phyloP scores from a whole-genome alignment of 2,329 filamentous ascomycete species.

The Hypoxylon sp. region DNA sequence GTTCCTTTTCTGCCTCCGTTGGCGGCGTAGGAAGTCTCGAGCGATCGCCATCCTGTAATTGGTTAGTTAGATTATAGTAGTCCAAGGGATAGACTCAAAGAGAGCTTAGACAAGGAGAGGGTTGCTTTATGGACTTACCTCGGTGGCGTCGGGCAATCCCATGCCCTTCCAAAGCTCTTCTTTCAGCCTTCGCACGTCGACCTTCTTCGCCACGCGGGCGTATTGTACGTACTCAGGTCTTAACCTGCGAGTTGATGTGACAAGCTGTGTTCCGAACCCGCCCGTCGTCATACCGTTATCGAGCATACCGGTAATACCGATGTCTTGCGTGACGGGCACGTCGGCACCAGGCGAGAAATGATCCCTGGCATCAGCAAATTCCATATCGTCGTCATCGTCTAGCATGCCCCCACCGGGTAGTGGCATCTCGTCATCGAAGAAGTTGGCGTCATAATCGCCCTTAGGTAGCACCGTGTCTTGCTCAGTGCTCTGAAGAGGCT shows the following conservation, averaged over 20 bases:
- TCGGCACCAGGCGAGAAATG: constrained; percentile 79
- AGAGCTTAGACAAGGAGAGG: not conserved
- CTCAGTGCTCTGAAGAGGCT: constrained; percentile 59
- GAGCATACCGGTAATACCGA: constrained; percentile 66
- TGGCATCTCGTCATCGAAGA: constrained; percentile 90
- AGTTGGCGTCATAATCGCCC: constrained; percentile 95
- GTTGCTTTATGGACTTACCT: constrained; percentile 59
- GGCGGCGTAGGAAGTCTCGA: constrained; percentile 54
- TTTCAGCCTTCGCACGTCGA: constrained; percentile 77
- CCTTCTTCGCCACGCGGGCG: constrained; percentile 78
- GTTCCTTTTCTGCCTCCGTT: constrained; percentile 58
- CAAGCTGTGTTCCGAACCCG: constrained; percentile 75
- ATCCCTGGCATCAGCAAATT: constrained; percentile 86
- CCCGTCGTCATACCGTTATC: constrained; percentile 66
- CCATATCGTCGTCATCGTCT: constrained; percentile 77
- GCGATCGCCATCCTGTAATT: constrained; percentile 49
- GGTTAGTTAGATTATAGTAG: constrained; percentile 19
- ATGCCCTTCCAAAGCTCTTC: constrained; percentile 80
- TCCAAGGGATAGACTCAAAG: not conserved
- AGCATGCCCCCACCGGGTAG: constrained; percentile 73
- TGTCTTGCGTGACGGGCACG: constrained; percentile 61
- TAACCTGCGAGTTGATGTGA: constrained; percentile 74
- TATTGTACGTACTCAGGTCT: constrained; percentile 80
- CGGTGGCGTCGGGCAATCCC: constrained; percentile 65
- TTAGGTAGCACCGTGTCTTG: constrained; percentile 70